These are phyloP conservation scores for Lichenothelia convexa DNA, from an alignment of 495 filamentous ascomycete genomes.

Conservation along the genomic window DNA sequence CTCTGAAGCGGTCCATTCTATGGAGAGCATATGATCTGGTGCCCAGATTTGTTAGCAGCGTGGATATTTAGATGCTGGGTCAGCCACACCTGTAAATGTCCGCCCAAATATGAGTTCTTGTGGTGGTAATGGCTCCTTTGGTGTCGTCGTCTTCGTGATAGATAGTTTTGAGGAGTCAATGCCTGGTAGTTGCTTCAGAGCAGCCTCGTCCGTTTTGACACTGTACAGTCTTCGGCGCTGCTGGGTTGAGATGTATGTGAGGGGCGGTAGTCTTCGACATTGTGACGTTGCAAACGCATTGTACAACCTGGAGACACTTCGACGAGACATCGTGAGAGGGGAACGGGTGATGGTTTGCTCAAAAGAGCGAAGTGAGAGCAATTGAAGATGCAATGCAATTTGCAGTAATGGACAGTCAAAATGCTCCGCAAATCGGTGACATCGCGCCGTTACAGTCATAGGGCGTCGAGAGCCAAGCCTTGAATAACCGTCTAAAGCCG, in stretches of 20 bases:
- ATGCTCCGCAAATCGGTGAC: too few relatives aligned
- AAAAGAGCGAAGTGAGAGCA: too few relatives aligned
- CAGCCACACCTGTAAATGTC: constrained; percentile 57
- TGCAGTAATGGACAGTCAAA: too few relatives aligned
- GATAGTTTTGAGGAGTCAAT: constrained; percentile 61
- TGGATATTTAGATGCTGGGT: not conserved
- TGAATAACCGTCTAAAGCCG: too few relatives aligned
- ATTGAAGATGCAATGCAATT: too few relatives aligned
- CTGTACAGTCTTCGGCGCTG: constrained; percentile 19
- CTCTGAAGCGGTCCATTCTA: constrained; percentile 74
- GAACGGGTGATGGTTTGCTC: too few relatives aligned
- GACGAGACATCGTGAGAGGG: not conserved
- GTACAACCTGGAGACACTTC: not conserved
- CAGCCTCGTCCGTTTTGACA: constrained; percentile 15
- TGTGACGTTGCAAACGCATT: not conserved
- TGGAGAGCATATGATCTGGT: constrained; percentile 84
- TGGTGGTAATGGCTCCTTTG: constrained; percentile 51
- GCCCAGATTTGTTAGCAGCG: not conserved
- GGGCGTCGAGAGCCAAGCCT: too few relatives aligned
- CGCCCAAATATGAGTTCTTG: constrained; percentile 73
- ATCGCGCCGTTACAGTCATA: too few relatives aligned
- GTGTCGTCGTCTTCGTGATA: constrained; percentile 54
- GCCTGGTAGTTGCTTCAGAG: constrained; percentile 33
- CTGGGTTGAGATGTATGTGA: constrained; percentile 16
- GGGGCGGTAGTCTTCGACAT: constrained; percentile 9